Base-by-base conservation (phyloP, 1,284 basidiomycete species). In the Cryptococcus sp. region DNA sequence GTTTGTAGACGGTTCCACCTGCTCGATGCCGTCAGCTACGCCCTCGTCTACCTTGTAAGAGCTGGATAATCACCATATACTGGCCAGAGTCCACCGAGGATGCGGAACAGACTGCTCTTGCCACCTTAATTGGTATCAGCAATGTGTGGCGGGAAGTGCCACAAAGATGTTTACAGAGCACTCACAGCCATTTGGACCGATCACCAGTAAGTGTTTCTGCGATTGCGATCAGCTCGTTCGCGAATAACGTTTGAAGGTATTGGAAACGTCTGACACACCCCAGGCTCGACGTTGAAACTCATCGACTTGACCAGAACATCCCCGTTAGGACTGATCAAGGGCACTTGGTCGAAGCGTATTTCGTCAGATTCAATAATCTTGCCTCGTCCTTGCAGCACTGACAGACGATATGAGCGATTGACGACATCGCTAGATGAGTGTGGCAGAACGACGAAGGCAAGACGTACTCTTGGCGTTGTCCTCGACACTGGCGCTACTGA, bases 31-130 rank as follows among this genome's bases (percentile, higher is more conserved):
- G 25, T 11, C 42, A 53, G 6, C 19, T 20, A 13, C 22, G 13
- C 20, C 19, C 38, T 56, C 39, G 23, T 44, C 35, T 52, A 17
- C 20, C 44, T 38, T 15, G 7, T 19, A 8, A 27, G 20, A 27
- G 6, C 15, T 25, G 39, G 31, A 2, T 35, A 57, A 81, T 50
- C 57, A 82, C 87, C 95, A 71, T 97, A 96, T 4, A 97, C 90
- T 1, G 95, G 94, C 94, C 95, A 99, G 7, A 99, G 84, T 19
- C 94, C 95, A 44, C 94, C 95, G 3, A 99, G 82, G 60, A 98
- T 96, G 25, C 95, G 87, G 84, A 96, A 97, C 51, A 98, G 80
- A 6, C 89, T 91, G 0, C 88, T 90, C 76, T 95, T 95, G 23
- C 93, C 93, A 68, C 90, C 68, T 70, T 11, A 13, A n/a, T 8